Evolutionary conservation across 1,284 basidiomycete species (phyloP), one percentile per base, ranked within the genome.

Genomic region (Agroathelia rolfsii): DNA sequence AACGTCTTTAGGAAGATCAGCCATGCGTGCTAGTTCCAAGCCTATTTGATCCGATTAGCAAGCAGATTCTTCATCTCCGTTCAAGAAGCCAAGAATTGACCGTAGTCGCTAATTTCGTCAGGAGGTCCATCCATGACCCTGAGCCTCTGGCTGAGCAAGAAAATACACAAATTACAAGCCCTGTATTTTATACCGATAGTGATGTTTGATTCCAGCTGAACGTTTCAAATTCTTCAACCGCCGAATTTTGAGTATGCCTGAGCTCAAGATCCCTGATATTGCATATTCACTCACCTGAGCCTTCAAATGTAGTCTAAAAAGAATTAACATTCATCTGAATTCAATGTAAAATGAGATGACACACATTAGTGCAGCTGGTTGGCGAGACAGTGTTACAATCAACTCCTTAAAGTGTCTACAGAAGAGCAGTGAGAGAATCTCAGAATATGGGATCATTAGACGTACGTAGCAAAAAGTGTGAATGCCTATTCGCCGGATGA

Each of bases 391-490:
- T 1, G 79, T 82, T 9, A 62, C 69, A 2, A 72, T 66, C 6
- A 87, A 59, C 44, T 86, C 79, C 24, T 62, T 58, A 46, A 84
- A 86, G 48, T 87, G 83, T 3, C 83, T 87, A 40, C 1, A 23
- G 11, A 30, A 18, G 17, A 15, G 29, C 24, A 22, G 25, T 14
- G 26, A 35, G 18, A 15, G 18, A 3, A 6, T 20, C 11, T 24
- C 14, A 31, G 9, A 6, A 28, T 7, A 30, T 5, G 26, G 35
- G 18, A 15, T n/a, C 30, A 9, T 6, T 28, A 20, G 37, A 55
- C 69, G 43, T 50, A 93, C 67, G 93, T 96, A 5, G 87, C 81
- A 49, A 96, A 97, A 56, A 95, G 84, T 2, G 84, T 81, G 42
- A 82, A 85, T 7, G 77, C 66, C 84, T 92, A 34, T 3, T 23